These are phyloP conservation scores for Apiotrichum gracile DNA, from an alignment of 1,284 basidiomycete genomes.

Conservation along the genomic window DNA sequence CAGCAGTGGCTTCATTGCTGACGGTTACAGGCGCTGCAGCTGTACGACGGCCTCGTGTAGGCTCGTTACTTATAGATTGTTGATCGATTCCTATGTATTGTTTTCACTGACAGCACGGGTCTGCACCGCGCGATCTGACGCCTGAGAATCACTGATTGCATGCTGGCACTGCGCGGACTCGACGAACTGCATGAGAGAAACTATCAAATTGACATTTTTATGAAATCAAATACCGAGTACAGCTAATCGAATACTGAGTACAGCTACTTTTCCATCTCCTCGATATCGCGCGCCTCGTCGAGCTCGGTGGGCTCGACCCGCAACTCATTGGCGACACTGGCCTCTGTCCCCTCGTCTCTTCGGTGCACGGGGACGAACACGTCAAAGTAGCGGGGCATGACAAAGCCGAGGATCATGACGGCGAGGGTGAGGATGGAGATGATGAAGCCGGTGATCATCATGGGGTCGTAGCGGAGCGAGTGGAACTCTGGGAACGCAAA, in stretches of 20 bases:
- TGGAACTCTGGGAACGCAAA: conserved; percentile 26
- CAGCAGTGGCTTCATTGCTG: not conserved
- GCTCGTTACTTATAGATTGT: not conserved
- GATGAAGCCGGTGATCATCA: conserved; percentile 24
- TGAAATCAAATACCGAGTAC: no score
- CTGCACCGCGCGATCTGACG: no score
- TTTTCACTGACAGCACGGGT: no score
- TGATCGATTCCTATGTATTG: not conserved
- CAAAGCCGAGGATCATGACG: conserved; percentile 16
- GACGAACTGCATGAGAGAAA: no score
- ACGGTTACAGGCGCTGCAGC: conserved; percentile 43
- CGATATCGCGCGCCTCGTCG: no score
- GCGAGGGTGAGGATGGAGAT: conserved; percentile 14
- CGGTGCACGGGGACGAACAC: conserved; percentile 16
- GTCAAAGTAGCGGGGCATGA: conserved; percentile 18
- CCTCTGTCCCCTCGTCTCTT: conserved; percentile 18
- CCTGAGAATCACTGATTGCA: no score
- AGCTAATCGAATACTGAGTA: no score
- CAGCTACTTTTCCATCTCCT: no score
- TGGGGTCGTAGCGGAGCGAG: conserved; percentile 19
- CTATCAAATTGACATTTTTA: no score
- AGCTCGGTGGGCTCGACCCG: conserved; percentile 10
- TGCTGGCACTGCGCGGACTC: no score
- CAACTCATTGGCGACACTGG: conserved; percentile 12
- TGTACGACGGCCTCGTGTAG: conserved; percentile 54